These are phyloP conservation scores for Phlegmacium glaucopus DNA, from an alignment of 768 basidiomycete genomes.

Conservation along the genomic window DNA sequence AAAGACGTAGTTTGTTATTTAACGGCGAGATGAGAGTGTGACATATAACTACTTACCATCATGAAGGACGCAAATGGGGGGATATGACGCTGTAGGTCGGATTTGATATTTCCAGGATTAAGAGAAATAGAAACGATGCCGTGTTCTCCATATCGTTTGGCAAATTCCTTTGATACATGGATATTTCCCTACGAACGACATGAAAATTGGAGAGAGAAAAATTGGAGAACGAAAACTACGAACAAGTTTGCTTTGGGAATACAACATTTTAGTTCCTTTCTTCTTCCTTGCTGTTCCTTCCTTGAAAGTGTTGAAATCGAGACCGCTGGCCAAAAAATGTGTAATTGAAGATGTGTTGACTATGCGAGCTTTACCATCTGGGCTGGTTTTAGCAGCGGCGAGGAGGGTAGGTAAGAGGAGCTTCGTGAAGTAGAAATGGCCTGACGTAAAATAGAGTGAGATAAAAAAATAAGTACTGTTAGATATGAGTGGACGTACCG, in stretches of 20 bases:
- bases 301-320: slow-evolving; percentile 35
- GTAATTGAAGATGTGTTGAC: slow-evolving; percentile 32
- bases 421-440: slow-evolving; percentile 56
- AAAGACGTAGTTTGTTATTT: not conserved
- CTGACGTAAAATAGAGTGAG: slow-evolving; percentile 22
- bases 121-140: slow-evolving; percentile 37
- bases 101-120: slow-evolving; percentile 38
- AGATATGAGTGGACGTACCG: slow-evolving; percentile 26
- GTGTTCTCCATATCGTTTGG: slow-evolving; percentile 34
- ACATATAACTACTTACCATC: not conserved
- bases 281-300: slow-evolving; percentile 31
- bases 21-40: not conserved
- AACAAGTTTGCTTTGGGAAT: slow-evolving; percentile 37
- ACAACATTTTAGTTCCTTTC: slow-evolving; percentile 17
- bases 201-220: not conserved
- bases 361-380: slow-evolving; percentile 32
- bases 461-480: slow-evolving; percentile 23
- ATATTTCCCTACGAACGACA: slow-evolving; percentile 32
- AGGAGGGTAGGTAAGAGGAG: slow-evolving; percentile 35
- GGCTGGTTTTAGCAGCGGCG: slow-evolving; percentile 24
- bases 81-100: slow-evolving; percentile 28
- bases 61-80: not conserved
- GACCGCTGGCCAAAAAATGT: slow-evolving; percentile 17
- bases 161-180: slow-evolving; percentile 37
- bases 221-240: slow-evolving; percentile 1